phyloP scores from a whole-genome alignment of 2,329 filamentous ascomycete species.

The Cercospora zeae-maydis region DNA sequence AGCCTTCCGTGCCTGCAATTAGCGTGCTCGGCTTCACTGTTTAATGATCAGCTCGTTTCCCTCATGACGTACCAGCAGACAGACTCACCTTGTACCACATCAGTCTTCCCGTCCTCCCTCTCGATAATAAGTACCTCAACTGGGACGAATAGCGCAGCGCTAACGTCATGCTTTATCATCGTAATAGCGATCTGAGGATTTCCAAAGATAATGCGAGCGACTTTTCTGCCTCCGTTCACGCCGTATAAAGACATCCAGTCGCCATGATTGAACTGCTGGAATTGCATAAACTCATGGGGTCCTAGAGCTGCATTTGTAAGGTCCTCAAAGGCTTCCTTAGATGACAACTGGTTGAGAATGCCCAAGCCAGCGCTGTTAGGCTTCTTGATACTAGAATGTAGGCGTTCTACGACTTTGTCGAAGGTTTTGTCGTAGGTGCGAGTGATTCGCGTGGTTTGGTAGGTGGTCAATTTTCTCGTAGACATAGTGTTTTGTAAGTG shows the following conservation, averaged over 20 bases:
- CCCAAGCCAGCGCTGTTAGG: slow-evolving; percentile 7
- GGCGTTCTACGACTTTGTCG: slow-evolving; percentile 15
- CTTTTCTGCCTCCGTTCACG: slow-evolving; percentile 12
- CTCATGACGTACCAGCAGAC: neutral
- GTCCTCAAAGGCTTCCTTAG: slow-evolving; percentile 15
- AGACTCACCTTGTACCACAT: slow-evolving; percentile 15
- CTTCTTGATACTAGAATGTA: slow-evolving; percentile 19
- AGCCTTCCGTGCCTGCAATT: slow-evolving; percentile 17
- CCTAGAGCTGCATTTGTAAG: slow-evolving; percentile 16
- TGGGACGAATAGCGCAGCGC: slow-evolving; percentile 21
- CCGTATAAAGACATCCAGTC: slow-evolving; percentile 18
- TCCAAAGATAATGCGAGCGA: slow-evolving; percentile 17
- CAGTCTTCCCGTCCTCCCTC: slow-evolving; percentile 16
- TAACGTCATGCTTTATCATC: slow-evolving; percentile 20
- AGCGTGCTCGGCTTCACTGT: slow-evolving; percentile 19
- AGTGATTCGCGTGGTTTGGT: slow-evolving; percentile 17
- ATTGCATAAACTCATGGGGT: slow-evolving; percentile 21
- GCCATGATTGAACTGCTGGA: slow-evolving; percentile 16
- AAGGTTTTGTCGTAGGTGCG: slow-evolving; percentile 16
- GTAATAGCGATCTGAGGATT: slow-evolving; percentile 20
- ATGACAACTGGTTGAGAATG: slow-evolving; percentile 19
- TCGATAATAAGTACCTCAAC: slow-evolving; percentile 19
- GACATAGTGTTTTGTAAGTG: neutral
- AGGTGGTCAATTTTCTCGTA: slow-evolving; percentile 7
- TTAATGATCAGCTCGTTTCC: neutral